Evolutionary conservation across 2,329 filamentous ascomycete species (phyloP).

Genomic region (Scolecobasidium constrictum): DNA sequence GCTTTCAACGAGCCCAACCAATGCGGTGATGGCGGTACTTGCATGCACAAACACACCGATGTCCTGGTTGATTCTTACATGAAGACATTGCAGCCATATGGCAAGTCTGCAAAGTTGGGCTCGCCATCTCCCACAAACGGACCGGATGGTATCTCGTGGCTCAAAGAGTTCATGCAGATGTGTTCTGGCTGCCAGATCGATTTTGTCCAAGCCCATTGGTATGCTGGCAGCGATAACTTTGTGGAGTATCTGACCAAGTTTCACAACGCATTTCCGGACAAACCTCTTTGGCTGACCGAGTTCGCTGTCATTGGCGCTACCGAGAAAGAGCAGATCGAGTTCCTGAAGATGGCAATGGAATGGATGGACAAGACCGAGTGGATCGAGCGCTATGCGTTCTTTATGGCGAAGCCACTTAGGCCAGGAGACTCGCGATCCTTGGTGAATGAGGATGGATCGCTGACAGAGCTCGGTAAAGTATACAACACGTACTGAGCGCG

Average conservation of each 20-base stretch:
- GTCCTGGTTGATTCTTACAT: neutral
- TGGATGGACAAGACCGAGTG: conserved; percentile 4
- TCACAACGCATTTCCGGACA: neutral
- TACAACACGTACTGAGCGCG: neutral
- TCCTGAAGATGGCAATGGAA: conserved; percentile 1
- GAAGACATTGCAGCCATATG: neutral
- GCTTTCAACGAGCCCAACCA: conserved; percentile 9
- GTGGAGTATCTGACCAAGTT: neutral
- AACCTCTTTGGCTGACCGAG: conserved; percentile 8
- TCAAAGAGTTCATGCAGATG: conserved; percentile 1
- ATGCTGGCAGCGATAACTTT: neutral
- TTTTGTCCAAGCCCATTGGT: conserved; percentile 6
- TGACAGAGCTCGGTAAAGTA: neutral
- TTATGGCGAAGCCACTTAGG: neutral
- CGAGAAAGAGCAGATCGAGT: neutral
- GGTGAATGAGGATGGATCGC: neutral
- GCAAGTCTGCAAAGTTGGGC: neutral
- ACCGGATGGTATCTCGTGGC: conserved; percentile 3
- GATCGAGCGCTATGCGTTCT: conserved; percentile 7
- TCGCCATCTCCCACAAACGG: conserved; percentile 5
- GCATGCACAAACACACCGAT: conserved; percentile 4
- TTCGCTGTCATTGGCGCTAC: neutral
- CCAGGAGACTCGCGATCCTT: neutral
- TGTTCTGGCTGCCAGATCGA: conserved; percentile 9
- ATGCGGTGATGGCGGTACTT: neutral